Conservation (phyloP, 164 flowering plant species). For the Vitis rupestris region DNA sequence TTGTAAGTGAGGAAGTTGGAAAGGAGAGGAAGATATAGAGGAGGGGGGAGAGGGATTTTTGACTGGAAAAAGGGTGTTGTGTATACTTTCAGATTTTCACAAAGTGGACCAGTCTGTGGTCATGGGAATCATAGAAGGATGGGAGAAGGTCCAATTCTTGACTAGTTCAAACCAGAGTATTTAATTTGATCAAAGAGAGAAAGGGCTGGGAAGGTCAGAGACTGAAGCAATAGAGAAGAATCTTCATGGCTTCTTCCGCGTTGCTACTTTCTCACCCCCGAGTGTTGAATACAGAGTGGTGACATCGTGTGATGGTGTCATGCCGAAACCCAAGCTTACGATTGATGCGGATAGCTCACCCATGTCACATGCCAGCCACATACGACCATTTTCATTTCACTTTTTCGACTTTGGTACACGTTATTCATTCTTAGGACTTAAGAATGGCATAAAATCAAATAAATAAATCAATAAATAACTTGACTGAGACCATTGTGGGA, state of each 20-base stretch:
- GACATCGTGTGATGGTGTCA: not conserved
- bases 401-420: too few species aligned
- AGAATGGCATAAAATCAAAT: too few species aligned
- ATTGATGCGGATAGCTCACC: not conserved
- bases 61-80: conserved; percentile 5
- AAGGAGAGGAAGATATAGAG: conserved; percentile 20
- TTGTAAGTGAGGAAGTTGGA: conserved; percentile 13
- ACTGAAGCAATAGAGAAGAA: not conserved
- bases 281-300: not conserved
- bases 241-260: conserved; percentile 8
- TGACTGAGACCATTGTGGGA: too few species aligned
- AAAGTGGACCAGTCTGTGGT: not conserved
- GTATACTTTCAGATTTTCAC: not conserved
- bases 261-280: not conserved
- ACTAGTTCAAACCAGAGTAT: conserved; percentile 13
- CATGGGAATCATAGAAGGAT: not conserved
- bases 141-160: conserved; percentile 16
- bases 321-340: not conserved
- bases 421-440: too few species aligned
- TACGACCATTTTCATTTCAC: not conserved
- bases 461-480: too few species aligned
- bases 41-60: conserved; percentile 8
- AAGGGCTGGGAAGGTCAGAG: not conserved
- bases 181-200: not conserved
- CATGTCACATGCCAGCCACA: not conserved